These are phyloP conservation scores for Parascedosporium putredinis DNA, from an alignment of 2,329 filamentous ascomycete species.

Conservation along the genomic window DNA sequence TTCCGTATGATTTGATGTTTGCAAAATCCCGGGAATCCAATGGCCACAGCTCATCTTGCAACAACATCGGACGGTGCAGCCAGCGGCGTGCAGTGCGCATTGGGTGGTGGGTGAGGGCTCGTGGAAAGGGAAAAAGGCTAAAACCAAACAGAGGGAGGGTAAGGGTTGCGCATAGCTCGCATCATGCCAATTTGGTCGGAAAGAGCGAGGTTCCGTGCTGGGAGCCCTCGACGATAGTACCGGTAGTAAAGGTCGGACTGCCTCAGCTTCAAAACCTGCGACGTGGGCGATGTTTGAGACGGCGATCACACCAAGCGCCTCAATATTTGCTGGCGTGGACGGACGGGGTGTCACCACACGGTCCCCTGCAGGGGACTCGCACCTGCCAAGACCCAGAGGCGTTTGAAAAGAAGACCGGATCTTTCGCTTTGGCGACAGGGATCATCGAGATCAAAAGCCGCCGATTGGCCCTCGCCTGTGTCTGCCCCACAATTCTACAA, in stretches of 20 bases:
- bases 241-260: background rate
- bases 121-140: too few relatives aligned
- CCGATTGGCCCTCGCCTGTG: background rate
- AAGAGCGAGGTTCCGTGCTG: constrained; percentile 2
- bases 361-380: background rate
- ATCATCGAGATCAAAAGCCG: background rate
- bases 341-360: too few relatives aligned
- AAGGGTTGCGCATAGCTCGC: background rate
- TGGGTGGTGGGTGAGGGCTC: too few relatives aligned
- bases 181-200: background rate
- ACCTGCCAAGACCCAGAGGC: constrained; percentile 1
- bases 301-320: constrained; percentile 4
- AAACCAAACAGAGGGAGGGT: background rate
- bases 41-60: background rate
- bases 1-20: background rate
- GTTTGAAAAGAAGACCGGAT: constrained; percentile 5
- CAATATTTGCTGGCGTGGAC: background rate
- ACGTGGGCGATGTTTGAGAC: constrained; percentile 6
- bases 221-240: background rate
- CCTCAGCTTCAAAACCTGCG: constrained; percentile 3
- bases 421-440: constrained; percentile 3
- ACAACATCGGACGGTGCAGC: background rate
- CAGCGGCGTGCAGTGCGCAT: background rate
- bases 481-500: constrained; percentile 1
- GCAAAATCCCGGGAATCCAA: constrained; percentile 2